Conservation (phyloP, 192 early-diverging fungal species). For the Coemansia sp. region DNA sequence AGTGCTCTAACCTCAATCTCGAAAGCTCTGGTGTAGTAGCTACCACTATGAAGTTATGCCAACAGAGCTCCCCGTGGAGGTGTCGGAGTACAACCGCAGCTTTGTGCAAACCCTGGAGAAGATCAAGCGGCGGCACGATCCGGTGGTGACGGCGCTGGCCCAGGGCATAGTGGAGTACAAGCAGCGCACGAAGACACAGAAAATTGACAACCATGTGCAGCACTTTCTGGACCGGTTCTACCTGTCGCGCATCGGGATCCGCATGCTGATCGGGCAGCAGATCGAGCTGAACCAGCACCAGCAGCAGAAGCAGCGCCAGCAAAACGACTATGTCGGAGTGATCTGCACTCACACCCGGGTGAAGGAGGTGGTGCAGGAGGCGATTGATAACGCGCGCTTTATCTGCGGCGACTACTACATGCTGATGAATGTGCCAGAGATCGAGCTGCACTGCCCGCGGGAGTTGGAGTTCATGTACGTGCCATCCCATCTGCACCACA, state of each 20-base stretch:
- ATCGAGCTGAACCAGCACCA: constrained; percentile 66
- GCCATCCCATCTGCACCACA: constrained; percentile 92
- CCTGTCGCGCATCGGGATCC: constrained; percentile 97
- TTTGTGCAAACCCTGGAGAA: constrained; percentile 88
- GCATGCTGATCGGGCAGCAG: constrained; percentile 93
- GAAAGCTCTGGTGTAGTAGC: constrained; percentile 26
- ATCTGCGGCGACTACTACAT: constrained; percentile 92
- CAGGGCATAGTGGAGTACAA: constrained; percentile 95
- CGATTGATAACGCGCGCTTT: constrained; percentile 83
- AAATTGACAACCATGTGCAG: constrained; percentile 76
- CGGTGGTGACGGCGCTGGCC: constrained; percentile 87
- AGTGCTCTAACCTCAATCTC: neutral
- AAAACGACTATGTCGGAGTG: constrained; percentile 81
- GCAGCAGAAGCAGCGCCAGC: constrained; percentile 48
- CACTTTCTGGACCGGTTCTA: constrained; percentile 94
- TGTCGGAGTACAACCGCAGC: constrained; percentile 73
- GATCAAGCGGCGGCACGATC: constrained; percentile 91
- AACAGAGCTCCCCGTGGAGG: constrained; percentile 63
- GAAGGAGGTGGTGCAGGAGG: constrained; percentile 78
- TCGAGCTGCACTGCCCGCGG: constrained; percentile 69
- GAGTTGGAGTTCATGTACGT: constrained; percentile 96
- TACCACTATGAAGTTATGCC: constrained; percentile 51
- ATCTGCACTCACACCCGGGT: constrained; percentile 90
- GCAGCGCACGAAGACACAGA: constrained; percentile 43
- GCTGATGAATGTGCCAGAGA: constrained; percentile 75